Conservation (phyloP, 2,329 filamentous ascomycete species). For the Epichloe coenophiala region DNA sequence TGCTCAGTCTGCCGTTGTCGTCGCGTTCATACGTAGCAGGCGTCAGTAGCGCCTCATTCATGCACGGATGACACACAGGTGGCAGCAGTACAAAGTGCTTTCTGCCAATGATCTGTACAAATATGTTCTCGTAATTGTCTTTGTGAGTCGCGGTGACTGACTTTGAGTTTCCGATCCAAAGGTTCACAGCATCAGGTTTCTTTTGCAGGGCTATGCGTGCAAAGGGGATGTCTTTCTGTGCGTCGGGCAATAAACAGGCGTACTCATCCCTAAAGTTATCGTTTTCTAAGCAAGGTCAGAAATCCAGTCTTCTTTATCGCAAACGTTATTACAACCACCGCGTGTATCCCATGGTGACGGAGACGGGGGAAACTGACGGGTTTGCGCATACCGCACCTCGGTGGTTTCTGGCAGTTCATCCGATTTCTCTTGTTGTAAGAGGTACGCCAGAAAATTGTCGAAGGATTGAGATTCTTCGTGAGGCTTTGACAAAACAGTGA, state of each 20-base stretch:
- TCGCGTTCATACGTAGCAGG: too few species aligned
- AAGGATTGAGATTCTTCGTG: constrained; percentile 54
- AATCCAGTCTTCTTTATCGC: neutral
- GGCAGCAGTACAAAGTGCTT: too few species aligned
- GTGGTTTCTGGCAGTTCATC: constrained; percentile 14
- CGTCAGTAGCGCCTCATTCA: too few species aligned
- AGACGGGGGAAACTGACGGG: constrained; percentile 36
- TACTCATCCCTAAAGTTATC: constrained; percentile 72
- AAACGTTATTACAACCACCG: neutral
- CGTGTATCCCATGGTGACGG: neutral
- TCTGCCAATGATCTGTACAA: too few species aligned
- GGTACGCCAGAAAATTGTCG: constrained; percentile 43
- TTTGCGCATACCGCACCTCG: constrained; percentile 61
- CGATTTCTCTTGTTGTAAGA: constrained; percentile 42
- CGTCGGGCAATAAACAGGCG: constrained; percentile 43
- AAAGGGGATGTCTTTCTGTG: constrained; percentile 51
- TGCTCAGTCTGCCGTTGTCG: too few species aligned
- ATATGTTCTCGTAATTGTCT: constrained; percentile 56
- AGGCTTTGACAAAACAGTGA: constrained; percentile 54
- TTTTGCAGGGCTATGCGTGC: constrained; percentile 56
- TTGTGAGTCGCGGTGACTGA: constrained; percentile 64
- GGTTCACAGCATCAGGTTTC: constrained; percentile 61
- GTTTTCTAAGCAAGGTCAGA: constrained; percentile 42
- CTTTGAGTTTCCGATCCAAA: constrained; percentile 66
- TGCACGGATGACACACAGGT: too few species aligned